Percentiles rank a stretch among this genome's conserved stretches.
Conservation (phyloP, 208 protist genomes). For the Trypanosoma mega region DNA sequence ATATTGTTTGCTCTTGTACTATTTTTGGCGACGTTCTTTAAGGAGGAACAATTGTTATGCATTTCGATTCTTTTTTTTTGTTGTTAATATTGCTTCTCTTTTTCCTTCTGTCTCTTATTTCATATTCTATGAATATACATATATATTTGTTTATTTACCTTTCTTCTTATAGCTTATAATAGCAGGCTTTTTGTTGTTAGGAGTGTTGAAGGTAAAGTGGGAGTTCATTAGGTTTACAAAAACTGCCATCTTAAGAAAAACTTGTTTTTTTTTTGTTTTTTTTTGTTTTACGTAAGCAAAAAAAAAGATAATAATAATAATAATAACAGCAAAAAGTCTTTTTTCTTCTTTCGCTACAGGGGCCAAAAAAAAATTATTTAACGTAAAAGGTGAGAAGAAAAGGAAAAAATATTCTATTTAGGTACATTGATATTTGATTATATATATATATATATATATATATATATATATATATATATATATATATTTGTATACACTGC, state of each 20-base stretch:
- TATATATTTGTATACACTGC: conserved; percentile 1
- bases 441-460: conserved; percentile 30
- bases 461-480: conserved; percentile 19
- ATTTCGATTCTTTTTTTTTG: conserved; percentile 17
- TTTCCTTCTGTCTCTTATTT: conserved; percentile 6
- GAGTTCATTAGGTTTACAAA: too few relatives aligned
- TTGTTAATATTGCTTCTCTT: conserved; percentile 16
- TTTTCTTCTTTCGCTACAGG: conserved; percentile 19
- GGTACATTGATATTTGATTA: too few relatives aligned
- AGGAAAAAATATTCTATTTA: too few relatives aligned
- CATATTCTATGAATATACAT: not conserved
- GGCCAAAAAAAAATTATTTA: not conserved
- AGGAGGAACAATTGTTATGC: too few relatives aligned
- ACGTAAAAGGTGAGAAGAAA: too few relatives aligned
- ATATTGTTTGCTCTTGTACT: too few relatives aligned
- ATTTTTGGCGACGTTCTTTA: too few relatives aligned
- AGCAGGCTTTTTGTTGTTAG: conserved; percentile 4
- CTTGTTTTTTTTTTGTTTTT: conserved; percentile 21
- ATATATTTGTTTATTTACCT: conserved; percentile 5
- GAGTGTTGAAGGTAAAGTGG: too few relatives aligned
- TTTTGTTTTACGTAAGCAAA: conserved; percentile 2
- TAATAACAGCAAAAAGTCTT: not conserved
- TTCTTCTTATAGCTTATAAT: conserved; percentile 5
- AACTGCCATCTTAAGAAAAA: too few relatives aligned
- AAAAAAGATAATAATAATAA: too few relatives aligned